Base-by-base conservation (phyloP, 495 filamentous ascomycete genomes). In the Xylaria telfairii region DNA sequence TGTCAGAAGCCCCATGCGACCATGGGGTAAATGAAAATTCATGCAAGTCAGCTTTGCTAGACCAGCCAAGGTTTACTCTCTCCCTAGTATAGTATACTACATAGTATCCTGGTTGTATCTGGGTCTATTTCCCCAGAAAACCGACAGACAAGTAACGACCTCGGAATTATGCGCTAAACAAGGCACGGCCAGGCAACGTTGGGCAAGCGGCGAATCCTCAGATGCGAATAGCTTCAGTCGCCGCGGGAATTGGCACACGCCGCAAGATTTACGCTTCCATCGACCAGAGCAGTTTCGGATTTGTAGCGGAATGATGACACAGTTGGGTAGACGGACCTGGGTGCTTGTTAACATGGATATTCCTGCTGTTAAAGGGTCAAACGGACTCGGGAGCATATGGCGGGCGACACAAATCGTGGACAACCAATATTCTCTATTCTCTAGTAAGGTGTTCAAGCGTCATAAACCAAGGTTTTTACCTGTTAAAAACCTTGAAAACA, bases 1-100 rank as follows among this genome's bases (percentile, higher is more conserved):
- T 28, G 10, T 15, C 12, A 26, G 49, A 26, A 53, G 3, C 49
- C 41, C 49, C 49, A 53, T 53, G 49, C 28, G 15, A 54, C 12
- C 51, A 54, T 30, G 13, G 49, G 51, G 51, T 54, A 30, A 54
- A 54, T 30, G 13, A 28, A 17, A 54, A 30, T 54, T 54, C 51
- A 54, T 54, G 51, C 51, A 54, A 54, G 51, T 54, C 51, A 54
- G 51, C 24, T 51, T 51, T 54, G 51, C 17, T 54, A 28, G 21
- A 7, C 21, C 26, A 26, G 51, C 51, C n/a, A 51, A 21, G 47
- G 24, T 24, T 26, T 3, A n/a, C n/a, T n/a, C n/a, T n/a, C n/a
- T n/a, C n/a, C n/a, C n/a, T n/a, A n/a, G n/a, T n/a, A n/a, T n/a
- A n/a, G n/a, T n/a, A n/a, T n/a, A n/a, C n/a, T n/a, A n/a, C n/a